Base-by-base conservation (phyloP, 176 grass and related monocot species). In the Puccinellia tenuiflora region DNA sequence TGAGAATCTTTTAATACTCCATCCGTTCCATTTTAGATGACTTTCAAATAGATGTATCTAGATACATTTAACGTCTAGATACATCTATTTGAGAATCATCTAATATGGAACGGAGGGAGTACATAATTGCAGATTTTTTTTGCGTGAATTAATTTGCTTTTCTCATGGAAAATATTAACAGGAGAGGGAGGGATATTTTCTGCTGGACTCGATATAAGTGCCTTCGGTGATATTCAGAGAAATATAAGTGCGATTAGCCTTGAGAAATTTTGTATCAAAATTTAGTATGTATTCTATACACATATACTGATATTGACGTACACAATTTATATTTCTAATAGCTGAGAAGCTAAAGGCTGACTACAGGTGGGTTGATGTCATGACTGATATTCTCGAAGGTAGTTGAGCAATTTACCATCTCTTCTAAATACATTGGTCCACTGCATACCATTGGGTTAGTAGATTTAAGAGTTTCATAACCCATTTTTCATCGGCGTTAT, bases 371-470 rank as follows among this genome's bases (percentile, higher is more conserved):
- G 91, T 95, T 54, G 96, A 93, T 69, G 57, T 92, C 35, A 28
- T 93, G 70, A 98, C 90, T 39, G 85, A 98, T 76, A 86, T 61
- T 38, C 31, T 98, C 66, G 90, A 98, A 98, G 96, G 96, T 98
- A 90, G 51, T 75, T 79, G 56, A 55, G 62, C 80, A n/a, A 5
- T 75, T 76, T 30, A 5, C 6, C 11, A 62, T 60, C 43, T 60
- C 14, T 82, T 62, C 68, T 24, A 11, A 79, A 38, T 68, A 68
- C 63, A 22, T 8, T 1, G 55, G 22, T 26, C 55, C 12, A 11
- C 56, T 60, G 22, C 56, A 21, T 40, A 68, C 35, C 34, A n/a
- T 14, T 39, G 4, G 3, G 18, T 38, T 68, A 68, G 20, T 68
- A 68, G 35, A 68, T 40, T 20, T 68, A 40, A 40, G 5, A 20